Percentiles rank a stretch among this genome's conserved stretches.
phyloP scores from a whole-genome alignment of 2,329 filamentous ascomycete genomes.

The Ceratocystis lukuohia region DNA sequence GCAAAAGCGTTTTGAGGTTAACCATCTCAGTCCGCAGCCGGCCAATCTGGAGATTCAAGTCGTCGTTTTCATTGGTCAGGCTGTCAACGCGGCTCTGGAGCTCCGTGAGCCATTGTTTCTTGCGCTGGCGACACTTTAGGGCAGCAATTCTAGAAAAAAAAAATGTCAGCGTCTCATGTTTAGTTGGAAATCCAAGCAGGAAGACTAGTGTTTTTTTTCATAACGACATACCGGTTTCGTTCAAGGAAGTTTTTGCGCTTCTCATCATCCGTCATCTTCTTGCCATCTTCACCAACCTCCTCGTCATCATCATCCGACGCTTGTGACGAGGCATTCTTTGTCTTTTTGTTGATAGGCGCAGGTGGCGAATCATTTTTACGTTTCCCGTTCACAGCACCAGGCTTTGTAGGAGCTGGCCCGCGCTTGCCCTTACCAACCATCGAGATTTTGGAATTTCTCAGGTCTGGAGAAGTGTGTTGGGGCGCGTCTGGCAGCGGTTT shows the following conservation, averaged over 20 bases:
- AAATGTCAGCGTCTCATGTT: slow-evolving; percentile 21
- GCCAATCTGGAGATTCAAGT: slow-evolving; percentile 67
- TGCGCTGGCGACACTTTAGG: slow-evolving; percentile 89
- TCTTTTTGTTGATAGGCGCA: slow-evolving; percentile 58
- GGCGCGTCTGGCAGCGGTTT: slow-evolving; percentile 39
- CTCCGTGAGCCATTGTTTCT: slow-evolving; percentile 97
- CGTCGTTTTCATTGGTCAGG: slow-evolving; percentile 84
- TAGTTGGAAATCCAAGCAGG: neutral
- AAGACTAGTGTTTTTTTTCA: slow-evolving; percentile 3
- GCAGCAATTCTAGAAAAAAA: slow-evolving; percentile 61
- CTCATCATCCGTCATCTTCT: slow-evolving; percentile 96
- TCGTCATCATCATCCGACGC: slow-evolving; percentile 22
- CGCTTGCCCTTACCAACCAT: slow-evolving; percentile 10
- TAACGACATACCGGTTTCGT: slow-evolving; percentile 63
- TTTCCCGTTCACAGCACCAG: slow-evolving; percentile 47
- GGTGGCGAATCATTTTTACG: slow-evolving; percentile 41
- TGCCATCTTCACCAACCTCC: slow-evolving; percentile 37
- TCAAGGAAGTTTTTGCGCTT: slow-evolving; percentile 98
- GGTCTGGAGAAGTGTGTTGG: slow-evolving; percentile 1
- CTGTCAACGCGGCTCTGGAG: slow-evolving; percentile 89
- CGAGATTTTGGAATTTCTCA: slow-evolving; percentile 19
- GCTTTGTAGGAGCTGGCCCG: slow-evolving; percentile 18
- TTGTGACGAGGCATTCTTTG: slow-evolving; percentile 42
- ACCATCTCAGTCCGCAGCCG: slow-evolving; percentile 85
- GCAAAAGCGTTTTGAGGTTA: slow-evolving; percentile 78